phyloP scores from a whole-genome alignment of 495 filamentous ascomycete genomes.

The Tuber indicum region DNA sequence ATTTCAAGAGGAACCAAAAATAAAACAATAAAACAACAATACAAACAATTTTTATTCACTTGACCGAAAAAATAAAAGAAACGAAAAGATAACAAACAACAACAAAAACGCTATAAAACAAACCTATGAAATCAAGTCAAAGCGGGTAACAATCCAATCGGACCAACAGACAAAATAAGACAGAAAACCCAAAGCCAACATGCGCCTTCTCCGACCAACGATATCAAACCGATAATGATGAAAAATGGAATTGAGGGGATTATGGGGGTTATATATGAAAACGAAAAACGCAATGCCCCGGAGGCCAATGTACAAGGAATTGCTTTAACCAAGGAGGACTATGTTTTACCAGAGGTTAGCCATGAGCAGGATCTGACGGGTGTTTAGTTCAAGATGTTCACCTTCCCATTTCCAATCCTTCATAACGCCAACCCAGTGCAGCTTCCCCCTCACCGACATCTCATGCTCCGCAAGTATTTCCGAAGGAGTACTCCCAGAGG shows the following conservation, averaged over 20 bases:
- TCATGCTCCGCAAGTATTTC: slow-evolving; percentile 50
- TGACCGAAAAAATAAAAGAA: not conserved
- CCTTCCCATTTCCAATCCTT: slow-evolving; percentile 74
- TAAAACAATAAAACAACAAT: not conserved
- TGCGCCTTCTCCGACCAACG: slow-evolving; percentile 12
- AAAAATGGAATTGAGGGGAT: slow-evolving; percentile 5
- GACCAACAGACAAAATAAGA: slow-evolving; percentile 14
- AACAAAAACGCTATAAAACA: slow-evolving; percentile 16
- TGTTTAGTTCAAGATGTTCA: slow-evolving; percentile 42
- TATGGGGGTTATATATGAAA: not conserved
- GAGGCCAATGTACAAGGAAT: slow-evolving; percentile 12
- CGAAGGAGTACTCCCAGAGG: slow-evolving; percentile 1
- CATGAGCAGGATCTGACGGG: slow-evolving; percentile 11
- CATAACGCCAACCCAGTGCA: slow-evolving; percentile 78
- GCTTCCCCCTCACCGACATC: slow-evolving; percentile 58
- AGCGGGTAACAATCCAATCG: not conserved
- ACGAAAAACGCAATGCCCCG: not conserved
- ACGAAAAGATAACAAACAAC: slow-evolving; percentile 3
- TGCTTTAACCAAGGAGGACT: slow-evolving; percentile 1
- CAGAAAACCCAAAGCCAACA: slow-evolving; percentile 19
- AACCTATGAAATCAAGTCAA: slow-evolving; percentile 17
- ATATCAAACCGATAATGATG: slow-evolving; percentile 6
- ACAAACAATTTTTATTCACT: not conserved
- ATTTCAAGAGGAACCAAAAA: not conserved
- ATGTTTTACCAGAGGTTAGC: slow-evolving; percentile 20